phyloP scores from a whole-genome alignment of 257 asterid species.

The Solanum pimpinellifolium region DNA sequence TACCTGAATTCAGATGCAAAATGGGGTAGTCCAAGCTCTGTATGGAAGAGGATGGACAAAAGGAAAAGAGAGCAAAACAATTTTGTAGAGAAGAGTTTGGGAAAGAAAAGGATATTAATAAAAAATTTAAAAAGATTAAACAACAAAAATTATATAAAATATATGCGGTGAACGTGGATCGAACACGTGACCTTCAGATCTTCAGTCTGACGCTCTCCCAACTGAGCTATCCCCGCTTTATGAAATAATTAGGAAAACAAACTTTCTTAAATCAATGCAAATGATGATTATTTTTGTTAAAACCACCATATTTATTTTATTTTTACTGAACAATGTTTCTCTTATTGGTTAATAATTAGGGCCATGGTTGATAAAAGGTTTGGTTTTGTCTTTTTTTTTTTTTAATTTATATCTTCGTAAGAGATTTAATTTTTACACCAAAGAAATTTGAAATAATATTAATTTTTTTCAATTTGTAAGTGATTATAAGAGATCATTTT shows the following conservation, averaged over 20 bases:
- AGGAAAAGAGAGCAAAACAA: neutral
- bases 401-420: neutral
- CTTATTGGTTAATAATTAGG: neutral
- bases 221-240: slow-evolving; percentile 82
- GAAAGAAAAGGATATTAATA: too few species aligned
- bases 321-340: neutral
- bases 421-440: neutral
- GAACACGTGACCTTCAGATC: slow-evolving; percentile 91
- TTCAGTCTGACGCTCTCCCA: slow-evolving; percentile 97
- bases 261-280: accelerated
- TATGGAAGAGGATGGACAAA: neutral
- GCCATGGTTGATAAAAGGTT: neutral
- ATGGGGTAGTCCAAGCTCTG: neutral
- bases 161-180: slow-evolving; percentile 88
- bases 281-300: neutral
- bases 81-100: neutral
- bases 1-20: neutral
- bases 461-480: neutral
- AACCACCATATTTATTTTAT: neutral
- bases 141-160: too few species aligned
- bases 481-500: neutral
- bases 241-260: accelerated
- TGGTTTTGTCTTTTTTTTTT: neutral
- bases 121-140: too few species aligned
- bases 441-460: neutral